Evolutionary conservation across 805 yeast species (phyloP).

Genomic region (Isabelozyma gotoi): DNA sequence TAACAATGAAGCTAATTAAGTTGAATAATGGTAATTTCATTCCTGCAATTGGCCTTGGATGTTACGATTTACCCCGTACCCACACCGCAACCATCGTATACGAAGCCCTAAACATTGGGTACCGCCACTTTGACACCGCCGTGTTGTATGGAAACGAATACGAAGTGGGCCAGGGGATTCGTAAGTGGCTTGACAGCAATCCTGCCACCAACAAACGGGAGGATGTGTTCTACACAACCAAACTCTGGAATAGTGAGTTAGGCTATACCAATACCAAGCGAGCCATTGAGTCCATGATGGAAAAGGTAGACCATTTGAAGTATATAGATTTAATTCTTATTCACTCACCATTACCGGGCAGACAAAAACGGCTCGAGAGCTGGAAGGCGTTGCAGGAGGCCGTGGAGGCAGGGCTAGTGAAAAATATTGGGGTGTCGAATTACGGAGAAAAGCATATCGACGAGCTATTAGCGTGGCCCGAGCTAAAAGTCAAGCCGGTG

Average conservation of each 20-base stretch:
- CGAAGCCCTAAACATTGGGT: slow-evolving; percentile 63
- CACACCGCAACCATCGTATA: slow-evolving; percentile 43
- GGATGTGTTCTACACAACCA: slow-evolving; percentile 57
- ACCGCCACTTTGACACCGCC: slow-evolving; percentile 76
- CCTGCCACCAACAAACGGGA: slow-evolving; percentile 11
- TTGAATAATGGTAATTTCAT: slow-evolving; percentile 32
- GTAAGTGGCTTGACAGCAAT: slow-evolving; percentile 27
- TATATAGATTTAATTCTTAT: slow-evolving; percentile 74
- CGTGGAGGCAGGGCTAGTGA: slow-evolving; percentile 49
- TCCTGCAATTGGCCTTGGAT: slow-evolving; percentile 52
- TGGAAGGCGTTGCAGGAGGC: slow-evolving; percentile 59
- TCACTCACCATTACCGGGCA: slow-evolving; percentile 52
- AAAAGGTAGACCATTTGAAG: slow-evolving; percentile 49
- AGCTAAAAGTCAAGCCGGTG: slow-evolving; percentile 42
- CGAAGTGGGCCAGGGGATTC: slow-evolving; percentile 65
- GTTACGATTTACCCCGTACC: slow-evolving; percentile 40
- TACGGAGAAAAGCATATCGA: slow-evolving; percentile 56
- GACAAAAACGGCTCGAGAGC: slow-evolving; percentile 43
- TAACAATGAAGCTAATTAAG: slow-evolving; percentile 10
- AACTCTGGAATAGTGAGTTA: slow-evolving; percentile 67
- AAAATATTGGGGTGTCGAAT: slow-evolving; percentile 63
- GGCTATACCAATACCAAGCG: slow-evolving; percentile 56
- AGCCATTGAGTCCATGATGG: slow-evolving; percentile 59
- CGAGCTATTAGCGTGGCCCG: slow-evolving; percentile 50
- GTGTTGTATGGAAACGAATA: slow-evolving; percentile 66